Base-by-base conservation (phyloP, 441 rosid genomes). In the Gossypium schwendimanii region DNA sequence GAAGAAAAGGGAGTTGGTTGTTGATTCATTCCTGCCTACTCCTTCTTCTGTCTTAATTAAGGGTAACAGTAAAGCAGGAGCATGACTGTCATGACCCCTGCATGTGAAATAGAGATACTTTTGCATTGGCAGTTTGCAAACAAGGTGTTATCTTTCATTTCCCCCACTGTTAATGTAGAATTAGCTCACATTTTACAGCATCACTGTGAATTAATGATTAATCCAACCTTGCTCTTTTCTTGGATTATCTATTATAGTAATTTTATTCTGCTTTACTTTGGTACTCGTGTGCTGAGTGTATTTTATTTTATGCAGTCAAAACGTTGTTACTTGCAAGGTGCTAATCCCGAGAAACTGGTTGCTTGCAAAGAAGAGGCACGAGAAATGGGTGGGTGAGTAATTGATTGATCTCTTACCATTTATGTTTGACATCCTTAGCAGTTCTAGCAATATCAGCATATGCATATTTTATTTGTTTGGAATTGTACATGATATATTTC, bases 371-470 rank as follows among this genome's bases (percentile, higher is more conserved):
- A 93, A 86, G 96, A 92, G 84, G 77, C 95, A 2, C 77, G 90
- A 63, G 99, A 93, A 86, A 81, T 90, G 89, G 99, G 97, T 75
- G 98, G 98, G 98, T 95, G 84, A 87, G 91, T 85, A 71, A 49
- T 71, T 60, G 68, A 47, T 57, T 60, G 50, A 17, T 53, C 61
- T 73, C 39, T 50, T 12, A 12, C 11, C 10, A 57, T n/a, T 44
- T 24, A 39, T 26, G 57, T 67, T 67, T 24, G 71, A 67, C 8
- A 26, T 26, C 0, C 41, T 3, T 50, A 67, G 24, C 28, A 67
- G 24, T 49, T 26, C 23, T 15, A 58, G 1, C 61, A 9, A 24
- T 41, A 58, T 8, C 1, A 3, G 14, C 52, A 70, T 14, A 5
- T 11, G 18, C 17, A 14, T 58, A 3, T 70, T 55, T 57, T 21